Percentiles rank a stretch among this genome's conserved stretches.
Conservation (phyloP, 176 grass and related monocot species). For the Ensete ventricosum region DNA sequence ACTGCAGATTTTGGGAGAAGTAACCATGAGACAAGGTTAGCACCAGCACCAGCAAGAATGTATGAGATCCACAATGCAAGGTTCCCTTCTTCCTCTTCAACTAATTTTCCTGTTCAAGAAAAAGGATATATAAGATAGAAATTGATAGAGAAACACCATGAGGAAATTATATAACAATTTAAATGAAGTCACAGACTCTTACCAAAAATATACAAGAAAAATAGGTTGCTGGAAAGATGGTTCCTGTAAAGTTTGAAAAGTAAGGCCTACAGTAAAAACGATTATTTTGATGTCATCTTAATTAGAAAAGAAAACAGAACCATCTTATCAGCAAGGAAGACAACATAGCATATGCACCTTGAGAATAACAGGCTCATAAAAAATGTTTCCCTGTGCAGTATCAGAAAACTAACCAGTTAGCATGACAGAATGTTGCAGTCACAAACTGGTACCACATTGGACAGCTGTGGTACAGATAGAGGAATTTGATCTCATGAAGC, state of each 20-base stretch:
- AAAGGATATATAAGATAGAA: neutral
- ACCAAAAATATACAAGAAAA: conserved; percentile 99
- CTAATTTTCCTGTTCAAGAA: conserved; percentile 71
- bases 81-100: conserved; percentile 91
- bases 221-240: conserved; percentile 96
- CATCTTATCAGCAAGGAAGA: neutral
- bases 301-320: conserved; percentile 9
- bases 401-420: conserved; percentile 62
- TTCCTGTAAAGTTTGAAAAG: conserved; percentile 58
- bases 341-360: neutral
- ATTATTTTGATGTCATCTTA: conserved; percentile 8
- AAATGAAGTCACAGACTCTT: conserved; percentile 37
- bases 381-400: neutral
- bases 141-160: neutral
- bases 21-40: conserved; percentile 88
- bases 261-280: conserved; percentile 18
- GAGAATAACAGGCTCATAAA: neutral
- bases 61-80: conserved; percentile 95
- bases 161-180: conserved; percentile 20
- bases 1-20: conserved; percentile 63
- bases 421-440: conserved; percentile 94
- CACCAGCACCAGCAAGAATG: conserved; percentile 84
- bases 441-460: conserved; percentile 92
- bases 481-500: conserved; percentile 48
- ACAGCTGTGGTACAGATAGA: conserved; percentile 73